Percentiles rank a stretch among this genome's conserved stretches.
Conservation (phyloP, 371 early-diverging fungal genomes). For the Coemansia linderi region DNA sequence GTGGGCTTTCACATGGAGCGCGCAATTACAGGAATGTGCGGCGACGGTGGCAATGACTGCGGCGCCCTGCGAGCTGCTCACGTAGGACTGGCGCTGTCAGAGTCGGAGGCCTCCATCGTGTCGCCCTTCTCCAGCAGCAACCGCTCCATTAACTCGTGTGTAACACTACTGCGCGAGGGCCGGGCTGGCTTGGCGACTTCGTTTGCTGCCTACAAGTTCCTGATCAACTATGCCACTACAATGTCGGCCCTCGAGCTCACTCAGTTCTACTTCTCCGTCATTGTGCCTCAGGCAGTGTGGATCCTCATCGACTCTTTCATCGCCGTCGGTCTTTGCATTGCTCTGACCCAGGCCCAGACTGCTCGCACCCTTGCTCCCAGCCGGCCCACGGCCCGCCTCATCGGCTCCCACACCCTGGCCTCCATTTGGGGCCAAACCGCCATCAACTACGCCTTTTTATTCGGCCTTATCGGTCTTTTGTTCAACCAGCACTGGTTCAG, state of each 20-base stretch:
- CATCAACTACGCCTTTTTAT: slow-evolving; percentile 68
- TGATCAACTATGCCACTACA: slow-evolving; percentile 77
- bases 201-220: slow-evolving; percentile 76
- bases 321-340: slow-evolving; percentile 64
- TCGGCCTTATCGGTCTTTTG: slow-evolving; percentile 60
- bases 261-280: slow-evolving; percentile 73
- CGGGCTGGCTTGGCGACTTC: slow-evolving; percentile 74
- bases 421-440: slow-evolving; percentile 68
- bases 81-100: slow-evolving; percentile 84
- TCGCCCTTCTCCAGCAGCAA: slow-evolving; percentile 76
- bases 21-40: slow-evolving; percentile 79
- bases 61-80: slow-evolving; percentile 90
- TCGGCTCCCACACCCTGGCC: slow-evolving; percentile 66
- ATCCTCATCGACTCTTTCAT: slow-evolving; percentile 73
- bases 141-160: slow-evolving; percentile 66
- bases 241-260: slow-evolving; percentile 71
- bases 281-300: slow-evolving; percentile 70
- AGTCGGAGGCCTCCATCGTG: slow-evolving; percentile 74
- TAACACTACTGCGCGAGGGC: slow-evolving; percentile 71
- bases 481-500: slow-evolving; percentile 70
- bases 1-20: slow-evolving; percentile 65
- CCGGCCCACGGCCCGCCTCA: slow-evolving; percentile 72
- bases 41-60: slow-evolving; percentile 95
- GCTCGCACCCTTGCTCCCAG: slow-evolving; percentile 59
- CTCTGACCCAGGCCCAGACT: slow-evolving; percentile 69